phyloP scores from a whole-genome alignment of 768 basidiomycete genomes.

The Auricularia sp. region DNA sequence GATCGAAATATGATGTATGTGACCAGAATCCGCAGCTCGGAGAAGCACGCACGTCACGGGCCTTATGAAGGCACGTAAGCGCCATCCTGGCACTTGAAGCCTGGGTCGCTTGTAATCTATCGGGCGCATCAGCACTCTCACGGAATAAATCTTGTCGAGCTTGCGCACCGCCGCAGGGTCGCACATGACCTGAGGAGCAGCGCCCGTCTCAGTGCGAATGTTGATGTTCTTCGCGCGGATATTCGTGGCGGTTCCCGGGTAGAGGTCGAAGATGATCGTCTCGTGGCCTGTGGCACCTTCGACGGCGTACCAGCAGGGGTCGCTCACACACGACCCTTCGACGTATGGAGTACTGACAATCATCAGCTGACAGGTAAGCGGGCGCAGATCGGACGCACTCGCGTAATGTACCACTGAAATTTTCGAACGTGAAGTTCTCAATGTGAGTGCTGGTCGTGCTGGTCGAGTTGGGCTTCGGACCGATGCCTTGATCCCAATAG shows the following conservation, averaged over 20 bases:
- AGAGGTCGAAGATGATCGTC: conserved; percentile 47
- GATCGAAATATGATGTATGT: too few relatives aligned
- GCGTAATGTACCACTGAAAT: conserved; percentile 41
- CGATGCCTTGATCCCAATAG: conserved; percentile 51
- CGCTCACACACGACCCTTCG: conserved; percentile 47
- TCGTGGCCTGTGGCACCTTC: conserved; percentile 47
- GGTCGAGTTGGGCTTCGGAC: conserved; percentile 34
- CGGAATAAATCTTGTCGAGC: neutral
- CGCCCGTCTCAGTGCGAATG: conserved; percentile 34
- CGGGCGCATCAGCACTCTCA: neutral
- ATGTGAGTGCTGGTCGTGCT: conserved; percentile 44
- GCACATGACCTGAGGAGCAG: conserved; percentile 43
- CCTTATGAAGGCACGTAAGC: conserved; percentile 20
- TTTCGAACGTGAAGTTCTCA: conserved; percentile 43
- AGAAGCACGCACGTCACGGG: too few relatives aligned
- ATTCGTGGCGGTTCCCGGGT: conserved; percentile 42
- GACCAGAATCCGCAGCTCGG: too few relatives aligned
- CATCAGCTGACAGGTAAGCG: neutral
- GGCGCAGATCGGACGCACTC: conserved; percentile 23
- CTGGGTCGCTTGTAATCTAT: conserved; percentile 36
- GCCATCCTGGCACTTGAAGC: conserved; percentile 42
- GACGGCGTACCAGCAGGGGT: conserved; percentile 55
- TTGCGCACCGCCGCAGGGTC: conserved; percentile 21
- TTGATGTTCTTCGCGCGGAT: conserved; percentile 38
- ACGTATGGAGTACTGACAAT: conserved; percentile 31